phyloP scores from a whole-genome alignment of 2,329 filamentous ascomycete species.

The Neopestalotiopsis sp. region DNA sequence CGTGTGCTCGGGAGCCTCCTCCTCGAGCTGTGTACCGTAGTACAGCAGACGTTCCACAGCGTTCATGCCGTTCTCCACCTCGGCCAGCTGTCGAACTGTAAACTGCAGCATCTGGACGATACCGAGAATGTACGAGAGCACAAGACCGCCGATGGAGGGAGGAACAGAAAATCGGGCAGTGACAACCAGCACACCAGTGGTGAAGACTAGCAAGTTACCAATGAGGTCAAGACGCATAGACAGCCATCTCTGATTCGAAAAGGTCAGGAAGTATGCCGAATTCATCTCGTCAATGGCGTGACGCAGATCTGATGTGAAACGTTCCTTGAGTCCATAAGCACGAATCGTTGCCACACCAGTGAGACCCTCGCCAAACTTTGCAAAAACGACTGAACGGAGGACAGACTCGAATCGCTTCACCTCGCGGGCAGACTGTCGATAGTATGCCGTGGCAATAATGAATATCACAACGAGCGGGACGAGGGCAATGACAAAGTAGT shows the following conservation, averaged over 20 bases:
- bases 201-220: conserved; percentile 84
- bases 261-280: conserved; percentile 91
- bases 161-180: conserved; percentile 86
- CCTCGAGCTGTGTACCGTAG: conserved; percentile 85
- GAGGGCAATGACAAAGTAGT: conserved; percentile 76
- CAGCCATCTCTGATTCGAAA: conserved; percentile 94
- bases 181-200: conserved; percentile 87
- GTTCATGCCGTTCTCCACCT: conserved; percentile 99
- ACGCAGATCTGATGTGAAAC: conserved; percentile 75
- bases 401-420: conserved; percentile 94
- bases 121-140: conserved; percentile 89
- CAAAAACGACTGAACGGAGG: conserved; percentile 85
- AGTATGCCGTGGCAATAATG: conserved; percentile 83
- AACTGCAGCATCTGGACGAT: conserved; percentile 98
- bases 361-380: conserved; percentile 89
- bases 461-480: conserved; percentile 76
- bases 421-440: conserved; percentile 88
- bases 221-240: conserved; percentile 84
- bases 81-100: conserved; percentile 89
- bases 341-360: conserved; percentile 84
- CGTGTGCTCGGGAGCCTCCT: conserved; percentile 85
- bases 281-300: conserved; percentile 89
- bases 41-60: conserved; percentile 90
- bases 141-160: conserved; percentile 84
- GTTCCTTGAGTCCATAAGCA: conserved; percentile 82